Evolutionary conservation across 169 alveolate genomes (phyloP), one percentile per base, ranked within the genome.

Genomic region (Besnoitia besnoiti): DNA sequence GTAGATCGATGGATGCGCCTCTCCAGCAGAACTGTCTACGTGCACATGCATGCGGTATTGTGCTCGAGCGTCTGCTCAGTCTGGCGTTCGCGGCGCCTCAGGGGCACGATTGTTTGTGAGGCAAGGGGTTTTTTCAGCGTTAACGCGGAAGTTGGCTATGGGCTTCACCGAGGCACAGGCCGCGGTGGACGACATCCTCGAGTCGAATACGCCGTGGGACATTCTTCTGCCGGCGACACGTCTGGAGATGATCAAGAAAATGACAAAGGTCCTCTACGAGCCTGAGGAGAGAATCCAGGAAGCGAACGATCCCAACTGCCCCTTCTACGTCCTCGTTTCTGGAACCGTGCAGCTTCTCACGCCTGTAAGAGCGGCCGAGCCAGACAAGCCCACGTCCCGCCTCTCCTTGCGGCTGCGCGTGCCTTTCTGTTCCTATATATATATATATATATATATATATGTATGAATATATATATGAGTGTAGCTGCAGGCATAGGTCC

Each of bases 131-230:
- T 10, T 14, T 37, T 2, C 87, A 77, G 87, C 87, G 19, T 35
- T 77, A 55, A 37, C 50, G 87, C 10, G 87, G 49, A 77, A 77
- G 33, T 27, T 77, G 44, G 59, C 39, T 33, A 87, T 84, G 12
- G 94, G 94, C 61, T 91, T 91, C 76, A 84, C 89, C n/a, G 67
- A 19, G 46, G 82, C 51, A 5, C 91, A 91, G 40, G 91, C 94
- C n/a, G 79, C 87, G 82, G 87, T 91, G 39, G 94, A 91, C 59
- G 87, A 77, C 14, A 91, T 91, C 12, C 75, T 91, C 47, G 94
- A 89, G 16, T 59, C 49, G 42, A 33, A 16, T 2, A 37, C 85
- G 40, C 91, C 91, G 42, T 91, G 91, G 94, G 91, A 91, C 76
- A 75, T 84, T 39, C 39, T 91, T 61, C 62, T 76, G 67, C 94